phyloP scores from a whole-genome alignment of 176 grass and related monocot species.

The Paspalum vaginatum region DNA sequence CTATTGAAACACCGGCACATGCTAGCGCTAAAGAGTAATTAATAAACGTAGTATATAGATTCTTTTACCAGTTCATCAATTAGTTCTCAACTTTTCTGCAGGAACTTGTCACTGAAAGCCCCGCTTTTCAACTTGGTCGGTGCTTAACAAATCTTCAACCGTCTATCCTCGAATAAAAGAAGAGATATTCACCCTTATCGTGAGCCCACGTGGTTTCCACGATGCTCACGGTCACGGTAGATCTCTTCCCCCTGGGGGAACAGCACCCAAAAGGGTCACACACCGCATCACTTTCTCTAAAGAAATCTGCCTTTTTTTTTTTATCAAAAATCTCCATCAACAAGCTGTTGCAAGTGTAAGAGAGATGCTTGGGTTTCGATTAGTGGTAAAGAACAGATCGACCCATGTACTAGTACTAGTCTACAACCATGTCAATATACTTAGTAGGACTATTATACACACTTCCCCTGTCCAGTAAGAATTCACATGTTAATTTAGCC shows the following conservation, averaged over 20 bases:
- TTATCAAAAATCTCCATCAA: not conserved
- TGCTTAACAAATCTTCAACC: slow-evolving; percentile 46
- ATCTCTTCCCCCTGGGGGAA: slow-evolving; percentile 15
- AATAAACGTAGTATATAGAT: not conserved
- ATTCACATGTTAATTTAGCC: not conserved
- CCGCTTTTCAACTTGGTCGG: slow-evolving; percentile 39
- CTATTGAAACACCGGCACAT: not conserved
- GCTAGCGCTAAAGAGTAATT: not conserved
- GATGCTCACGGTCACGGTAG: slow-evolving; percentile 31
- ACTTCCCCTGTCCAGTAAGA: not conserved
- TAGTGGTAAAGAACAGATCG: slow-evolving; percentile 20
- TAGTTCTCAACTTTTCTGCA: slow-evolving; percentile 8
- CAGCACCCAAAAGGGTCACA: slow-evolving; percentile 34
- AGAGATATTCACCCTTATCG: slow-evolving; percentile 25
- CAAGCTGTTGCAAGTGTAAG: not conserved
- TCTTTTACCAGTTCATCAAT: not conserved
- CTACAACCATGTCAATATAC: slow-evolving; percentile 4
- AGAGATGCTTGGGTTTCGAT: slow-evolving; percentile 12
- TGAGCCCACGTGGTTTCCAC: slow-evolving; percentile 28
- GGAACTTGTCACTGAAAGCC: not conserved
- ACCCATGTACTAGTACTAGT: not conserved
- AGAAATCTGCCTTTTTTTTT: slow-evolving; percentile 25
- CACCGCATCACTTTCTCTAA: slow-evolving; percentile 27
- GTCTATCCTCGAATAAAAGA: slow-evolving; percentile 25
- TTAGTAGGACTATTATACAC: too few relatives aligned